Base-by-base conservation (phyloP, 192 early-diverging fungal species). In the Coemansia reversa region DNA sequence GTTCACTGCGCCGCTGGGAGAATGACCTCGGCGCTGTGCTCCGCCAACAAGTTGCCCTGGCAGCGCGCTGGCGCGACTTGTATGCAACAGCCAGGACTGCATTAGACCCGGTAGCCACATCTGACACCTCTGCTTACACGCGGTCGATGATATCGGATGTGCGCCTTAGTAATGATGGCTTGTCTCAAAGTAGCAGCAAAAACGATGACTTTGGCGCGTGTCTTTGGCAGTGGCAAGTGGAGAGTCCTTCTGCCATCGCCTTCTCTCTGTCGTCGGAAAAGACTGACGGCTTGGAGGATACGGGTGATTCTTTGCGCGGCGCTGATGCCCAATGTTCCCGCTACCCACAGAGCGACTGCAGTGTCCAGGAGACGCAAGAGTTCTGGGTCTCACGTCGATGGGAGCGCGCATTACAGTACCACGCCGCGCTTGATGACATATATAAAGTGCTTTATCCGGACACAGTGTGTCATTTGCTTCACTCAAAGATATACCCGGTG, bases 11-110 rank as follows among this genome's bases (percentile, higher is more conserved):
- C 14, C 67, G 49, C 22, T 79, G 77, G 77, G 77, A 79, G 16
- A 61, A 32, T 48, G 65, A 70, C 45, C 39, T 79, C 12, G 77
- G 72, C 28, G 51, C 68, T 14, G 65, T 68, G 68, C 68, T 79
- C 5, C 54, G 67, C 30, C 77, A 71, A 32, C 77, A 79, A 19
- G 48, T 48, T n/a, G 56, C 68, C 8, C 57, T 79, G 8, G 72
- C 61, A 18, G 67, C 67, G 32, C 77, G 77, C 51, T 79, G 77
- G 77, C 57, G 50, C 14, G 77, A 79, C 12, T 55, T 79, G 45
- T 79, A 79, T 48, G 23, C 61, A 25, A 30, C 12, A 29, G 24
- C 24, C n/a, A 42, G 33, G 5, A 16, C 22, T 35, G 20, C 23
- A 22, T n/a, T n/a, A 29, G 19, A 14, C 62, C 1, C 51, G 14